phyloP scores from a whole-genome alignment of 176 grass and related monocot species.

The Canna indica region DNA sequence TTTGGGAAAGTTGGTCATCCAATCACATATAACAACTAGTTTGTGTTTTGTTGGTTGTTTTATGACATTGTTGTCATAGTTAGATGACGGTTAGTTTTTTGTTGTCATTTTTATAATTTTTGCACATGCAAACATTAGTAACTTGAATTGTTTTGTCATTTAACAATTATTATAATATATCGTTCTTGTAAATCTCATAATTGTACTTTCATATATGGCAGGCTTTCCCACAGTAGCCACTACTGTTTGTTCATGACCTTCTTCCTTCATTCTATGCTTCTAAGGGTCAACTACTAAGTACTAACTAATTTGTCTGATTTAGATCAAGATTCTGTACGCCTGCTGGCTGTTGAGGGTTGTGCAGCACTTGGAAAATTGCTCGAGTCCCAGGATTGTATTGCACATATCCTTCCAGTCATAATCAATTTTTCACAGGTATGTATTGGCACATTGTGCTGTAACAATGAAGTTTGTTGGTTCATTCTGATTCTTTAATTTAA shows the following conservation, averaged over 20 bases:
- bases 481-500: neutral
- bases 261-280: neutral
- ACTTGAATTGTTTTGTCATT: neutral
- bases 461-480: neutral
- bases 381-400: constrained; percentile 80
- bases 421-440: constrained; percentile 83
- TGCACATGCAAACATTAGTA: neutral
- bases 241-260: neutral
- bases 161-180: neutral
- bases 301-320: constrained; percentile 11
- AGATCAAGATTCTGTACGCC: constrained; percentile 96
- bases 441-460: neutral
- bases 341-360: constrained; percentile 96
- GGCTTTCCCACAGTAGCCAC: neutral
- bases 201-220: neutral
- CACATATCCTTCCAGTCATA: constrained; percentile 83
- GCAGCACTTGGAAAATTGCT: constrained; percentile 88
- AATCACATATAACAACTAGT: neutral
- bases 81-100: too few species aligned
- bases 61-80: neutral
- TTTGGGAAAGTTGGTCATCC: too few species aligned
- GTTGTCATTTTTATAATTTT: neutral
- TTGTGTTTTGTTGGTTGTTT: neutral
- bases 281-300: neutral
- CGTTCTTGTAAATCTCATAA: neutral